Evolutionary conservation across 2,329 filamentous ascomycete species (phyloP).

Genomic region (Aspergillus sp.): DNA sequence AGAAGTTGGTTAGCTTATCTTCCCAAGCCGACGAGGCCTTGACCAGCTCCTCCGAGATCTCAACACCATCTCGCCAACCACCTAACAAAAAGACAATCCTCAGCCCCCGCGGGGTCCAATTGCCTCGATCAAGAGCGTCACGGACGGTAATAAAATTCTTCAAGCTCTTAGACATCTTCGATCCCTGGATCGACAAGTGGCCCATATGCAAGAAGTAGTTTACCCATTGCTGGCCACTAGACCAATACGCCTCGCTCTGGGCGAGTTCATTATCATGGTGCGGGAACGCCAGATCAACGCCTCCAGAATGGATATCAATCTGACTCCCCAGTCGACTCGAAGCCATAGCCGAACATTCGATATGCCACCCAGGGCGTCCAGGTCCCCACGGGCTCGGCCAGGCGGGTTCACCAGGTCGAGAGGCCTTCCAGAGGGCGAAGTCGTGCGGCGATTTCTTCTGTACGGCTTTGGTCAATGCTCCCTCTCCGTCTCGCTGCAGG

Average conservation of each 20-base stretch:
- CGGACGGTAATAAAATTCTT: not conserved
- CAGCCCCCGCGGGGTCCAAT: not conserved
- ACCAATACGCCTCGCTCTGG: not conserved
- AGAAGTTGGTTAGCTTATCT: not conserved
- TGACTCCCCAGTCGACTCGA: not conserved
- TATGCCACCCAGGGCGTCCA: not conserved
- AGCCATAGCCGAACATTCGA: not conserved
- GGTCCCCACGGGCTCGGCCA: not conserved
- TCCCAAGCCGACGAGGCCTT: not conserved
- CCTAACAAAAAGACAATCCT: not conserved
- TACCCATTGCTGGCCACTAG: not conserved
- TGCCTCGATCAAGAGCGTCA: not conserved
- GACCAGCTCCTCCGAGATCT: not conserved
- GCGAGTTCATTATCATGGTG: not conserved
- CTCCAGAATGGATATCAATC: not conserved
- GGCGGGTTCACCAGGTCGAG: not conserved
- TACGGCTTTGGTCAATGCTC: not conserved
- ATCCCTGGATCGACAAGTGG: not conserved
- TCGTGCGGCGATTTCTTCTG: not conserved
- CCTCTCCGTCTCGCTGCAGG: not conserved
- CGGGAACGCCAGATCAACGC: not conserved
- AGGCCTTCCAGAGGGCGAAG: not conserved
- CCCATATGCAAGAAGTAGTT: not conserved
- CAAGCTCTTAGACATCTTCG: not conserved
- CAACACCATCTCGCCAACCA: not conserved